These are phyloP conservation scores for Paramecium bursaria DNA, from an alignment of 73 alveolate genomes.

Conservation along the genomic window DNA sequence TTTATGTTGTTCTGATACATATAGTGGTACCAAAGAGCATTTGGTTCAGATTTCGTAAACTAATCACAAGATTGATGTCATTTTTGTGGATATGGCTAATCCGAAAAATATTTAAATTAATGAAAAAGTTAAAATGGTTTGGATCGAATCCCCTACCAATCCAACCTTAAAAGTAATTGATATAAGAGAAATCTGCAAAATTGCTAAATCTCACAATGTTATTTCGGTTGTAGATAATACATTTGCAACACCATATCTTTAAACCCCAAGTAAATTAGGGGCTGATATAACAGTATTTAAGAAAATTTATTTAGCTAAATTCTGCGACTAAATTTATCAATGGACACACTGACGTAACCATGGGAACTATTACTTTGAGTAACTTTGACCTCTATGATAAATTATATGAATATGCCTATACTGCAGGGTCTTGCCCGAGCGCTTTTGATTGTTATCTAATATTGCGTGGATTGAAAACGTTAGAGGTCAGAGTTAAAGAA, in stretches of 20 bases:
- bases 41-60: constrained; percentile 72
- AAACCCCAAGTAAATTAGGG: constrained; percentile 92
- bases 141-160: constrained; percentile 96
- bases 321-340: constrained; percentile 95
- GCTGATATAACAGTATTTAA: constrained; percentile 83
- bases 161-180: constrained; percentile 91
- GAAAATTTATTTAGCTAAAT: constrained; percentile 59
- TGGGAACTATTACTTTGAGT: constrained; percentile 89
- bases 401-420: constrained; percentile 75
- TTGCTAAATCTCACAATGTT: constrained; percentile 65
- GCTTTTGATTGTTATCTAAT: constrained; percentile 95
- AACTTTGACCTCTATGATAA: constrained; percentile 84
- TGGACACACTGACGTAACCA: constrained; percentile 97
- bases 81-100: constrained; percentile 84
- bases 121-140: constrained; percentile 89
- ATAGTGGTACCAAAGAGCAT: constrained; percentile 94
- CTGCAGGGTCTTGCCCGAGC: constrained; percentile 86
- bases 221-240: constrained; percentile 93
- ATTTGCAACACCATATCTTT: constrained; percentile 85
- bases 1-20: constrained; percentile 85
- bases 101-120: constrained; percentile 74
- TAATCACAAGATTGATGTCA: constrained; percentile 75
- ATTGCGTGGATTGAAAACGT: constrained; percentile 93
- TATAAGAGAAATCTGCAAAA: constrained; percentile 78
- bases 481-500: constrained; percentile 86